phyloP scores from a whole-genome alignment of 768 basidiomycete genomes.

The Phlebiopsis gigantea region DNA sequence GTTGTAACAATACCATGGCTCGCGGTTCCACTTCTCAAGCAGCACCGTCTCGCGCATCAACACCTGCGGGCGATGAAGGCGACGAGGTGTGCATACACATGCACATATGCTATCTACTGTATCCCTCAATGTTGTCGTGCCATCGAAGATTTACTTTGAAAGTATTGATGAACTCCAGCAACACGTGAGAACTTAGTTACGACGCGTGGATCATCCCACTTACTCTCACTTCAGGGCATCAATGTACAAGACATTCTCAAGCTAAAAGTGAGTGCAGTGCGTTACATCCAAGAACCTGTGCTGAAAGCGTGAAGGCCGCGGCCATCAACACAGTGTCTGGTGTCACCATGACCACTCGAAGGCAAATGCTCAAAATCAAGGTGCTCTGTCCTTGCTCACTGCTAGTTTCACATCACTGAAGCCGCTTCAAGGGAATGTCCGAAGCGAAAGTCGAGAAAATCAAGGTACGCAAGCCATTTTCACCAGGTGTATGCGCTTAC shows the following conservation, averaged over 20 bases:
- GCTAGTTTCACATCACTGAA: not conserved
- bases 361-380: conserved; percentile 92
- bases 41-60: conserved; percentile 46
- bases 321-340: conserved; percentile 83
- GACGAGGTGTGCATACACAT: conserved; percentile 37
- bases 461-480: conserved; percentile 45
- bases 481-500: not conserved
- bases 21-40: conserved; percentile 45
- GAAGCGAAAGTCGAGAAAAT: conserved; percentile 98
- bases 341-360: conserved; percentile 86
- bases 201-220: not conserved
- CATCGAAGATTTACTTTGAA: conserved; percentile 50
- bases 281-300: not conserved
- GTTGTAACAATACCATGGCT: conserved; percentile 16
- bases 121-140: not conserved
- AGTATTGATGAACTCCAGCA: conserved; percentile 82
- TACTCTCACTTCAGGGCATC: conserved; percentile 58
- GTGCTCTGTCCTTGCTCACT: conserved; percentile 30
- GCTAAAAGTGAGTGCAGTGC: conserved; percentile 55
- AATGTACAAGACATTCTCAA: conserved; percentile 94
- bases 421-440: conserved; percentile 69
- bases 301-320: conserved; percentile 45
- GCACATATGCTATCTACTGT: too few relatives aligned
- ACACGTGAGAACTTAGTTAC: conserved; percentile 41
- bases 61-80: conserved; percentile 35